Base-by-base conservation (phyloP, 2,329 filamentous ascomycete genomes). In the Dactylella cylindrospora region DNA sequence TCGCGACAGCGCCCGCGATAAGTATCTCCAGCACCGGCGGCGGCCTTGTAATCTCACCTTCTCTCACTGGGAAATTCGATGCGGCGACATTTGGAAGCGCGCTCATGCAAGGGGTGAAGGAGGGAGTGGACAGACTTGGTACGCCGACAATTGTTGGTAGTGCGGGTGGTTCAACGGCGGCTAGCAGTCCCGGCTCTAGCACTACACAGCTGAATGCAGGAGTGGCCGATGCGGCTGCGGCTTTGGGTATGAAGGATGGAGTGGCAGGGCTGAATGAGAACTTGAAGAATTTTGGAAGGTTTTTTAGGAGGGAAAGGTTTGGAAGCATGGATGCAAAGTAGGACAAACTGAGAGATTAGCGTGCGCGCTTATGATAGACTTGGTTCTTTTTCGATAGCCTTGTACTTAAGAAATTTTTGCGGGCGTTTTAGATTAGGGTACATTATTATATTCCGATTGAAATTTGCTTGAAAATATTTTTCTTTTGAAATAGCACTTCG, bases 201-300 rank as follows among this genome's bases (percentile, higher is more conserved):
- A 54, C 25, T n/a, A 26, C 46, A 17, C 51, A 51, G 29, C 31
- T 64, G 23, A 43, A 33, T 12, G 20, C 40, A 5, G 50, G 32
- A 22, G 41, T 49, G 13, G 40, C 39, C n/a, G 44, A 46, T 39
- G 57, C 50, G 8, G 39, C 59, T n/a, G 28, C 28, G 8, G 59
- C 53, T 41, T 26, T 29, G 25, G 50, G 35, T 12, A 40, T 47
- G 36, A 62, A 62, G 20, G 57, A 64, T 20, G 51, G 59, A 2
- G 59, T 57, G 9, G 59, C 51, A n/a, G 52, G 52, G 26, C 46
- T 64, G 59, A 64, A 64, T 26, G 59, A 64, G 35, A 64, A 45
- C 36, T 32, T 64, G 44, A 50, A 64, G 41, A 64, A 64, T 35
- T 64, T 64, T 57, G 59, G 59, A 9, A 45, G 59, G 33, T 64